These are phyloP conservation scores for Tolypocladium endophyticum DNA, from an alignment of 2,329 filamentous ascomycete genomes.

Conservation along the genomic window DNA sequence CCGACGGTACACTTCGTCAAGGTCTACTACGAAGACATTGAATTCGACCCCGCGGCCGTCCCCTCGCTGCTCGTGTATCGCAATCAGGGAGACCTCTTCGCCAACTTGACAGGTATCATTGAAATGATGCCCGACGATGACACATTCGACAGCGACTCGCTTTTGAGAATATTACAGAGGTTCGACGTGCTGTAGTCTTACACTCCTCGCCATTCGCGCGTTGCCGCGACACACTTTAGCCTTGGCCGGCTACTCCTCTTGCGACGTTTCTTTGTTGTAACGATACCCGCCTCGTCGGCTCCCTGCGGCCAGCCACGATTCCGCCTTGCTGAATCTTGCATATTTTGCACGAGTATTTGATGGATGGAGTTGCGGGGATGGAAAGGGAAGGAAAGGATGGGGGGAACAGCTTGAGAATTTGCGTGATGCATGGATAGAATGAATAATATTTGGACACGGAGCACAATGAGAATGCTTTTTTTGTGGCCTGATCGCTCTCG, in stretches of 20 bases:
- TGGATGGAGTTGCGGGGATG: not conserved
- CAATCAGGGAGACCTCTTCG: conserved; percentile 78
- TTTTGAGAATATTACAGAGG: conserved; percentile 42
- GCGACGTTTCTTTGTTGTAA: not conserved
- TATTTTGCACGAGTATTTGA: not conserved
- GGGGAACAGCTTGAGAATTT: not conserved
- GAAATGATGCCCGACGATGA: conserved; percentile 71
- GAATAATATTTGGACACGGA: not conserved
- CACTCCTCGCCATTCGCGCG: not conserved
- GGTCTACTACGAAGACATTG: conserved; percentile 82
- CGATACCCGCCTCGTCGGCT: not conserved
- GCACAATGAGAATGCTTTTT: not conserved
- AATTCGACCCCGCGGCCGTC: conserved; percentile 82
- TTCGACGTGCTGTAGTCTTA: conserved; percentile 38
- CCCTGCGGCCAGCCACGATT: not conserved
- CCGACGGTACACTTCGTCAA: conserved; percentile 76
- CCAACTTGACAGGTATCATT: conserved; percentile 77
- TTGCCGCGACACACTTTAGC: not conserved
- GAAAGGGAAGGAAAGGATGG: not conserved
- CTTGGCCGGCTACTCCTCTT: not conserved
- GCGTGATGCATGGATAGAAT: not conserved
- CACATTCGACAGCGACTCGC: conserved; percentile 41
- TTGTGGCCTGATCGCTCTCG: not conserved
- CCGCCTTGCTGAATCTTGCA: not conserved
- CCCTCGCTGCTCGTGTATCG: conserved; percentile 85